phyloP scores from a whole-genome alignment of 345 rosid species.

The Salix udensis region DNA sequence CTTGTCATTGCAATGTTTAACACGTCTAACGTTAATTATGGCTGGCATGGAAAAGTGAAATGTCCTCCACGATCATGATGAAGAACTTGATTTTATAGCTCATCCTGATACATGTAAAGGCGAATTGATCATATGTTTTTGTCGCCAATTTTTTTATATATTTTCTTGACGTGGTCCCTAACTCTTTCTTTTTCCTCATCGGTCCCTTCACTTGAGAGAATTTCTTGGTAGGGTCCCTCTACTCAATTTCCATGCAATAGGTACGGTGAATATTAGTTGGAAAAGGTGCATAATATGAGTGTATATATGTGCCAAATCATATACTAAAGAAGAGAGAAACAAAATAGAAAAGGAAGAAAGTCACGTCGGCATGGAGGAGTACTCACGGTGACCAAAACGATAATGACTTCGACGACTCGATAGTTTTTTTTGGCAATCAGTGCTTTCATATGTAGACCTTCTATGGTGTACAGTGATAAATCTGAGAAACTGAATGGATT shows the following conservation, averaged over 20 bases:
- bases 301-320: neutral
- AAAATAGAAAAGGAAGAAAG: neutral
- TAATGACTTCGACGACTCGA: too few relatives aligned
- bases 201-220: too few relatives aligned
- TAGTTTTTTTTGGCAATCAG: too few relatives aligned
- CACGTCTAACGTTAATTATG: constrained; percentile 5
- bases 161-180: too few relatives aligned
- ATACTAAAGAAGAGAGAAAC: neutral
- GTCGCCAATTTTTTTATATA: neutral
- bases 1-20: constrained; percentile 20
- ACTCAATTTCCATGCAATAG: too few relatives aligned
- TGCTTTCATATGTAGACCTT: too few relatives aligned
- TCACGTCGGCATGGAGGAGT: constrained; percentile 9
- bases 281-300: neutral
- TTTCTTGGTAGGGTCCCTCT: too few relatives aligned
- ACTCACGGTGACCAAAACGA: neutral
- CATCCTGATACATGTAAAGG: neutral
- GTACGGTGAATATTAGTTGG: too few relatives aligned
- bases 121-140: neutral
- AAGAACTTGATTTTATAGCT: neutral
- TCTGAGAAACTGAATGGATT: too few relatives aligned
- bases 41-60: constrained; percentile 17
- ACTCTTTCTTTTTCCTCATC: too few relatives aligned
- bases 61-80: neutral
- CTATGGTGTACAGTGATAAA: too few relatives aligned